A percentile compares a stretch with the other conserved stretches of the same genome.
Evolutionary conservation across 208 protist genomes (phyloP).

Genomic region (Leishmania tarentolae): DNA sequence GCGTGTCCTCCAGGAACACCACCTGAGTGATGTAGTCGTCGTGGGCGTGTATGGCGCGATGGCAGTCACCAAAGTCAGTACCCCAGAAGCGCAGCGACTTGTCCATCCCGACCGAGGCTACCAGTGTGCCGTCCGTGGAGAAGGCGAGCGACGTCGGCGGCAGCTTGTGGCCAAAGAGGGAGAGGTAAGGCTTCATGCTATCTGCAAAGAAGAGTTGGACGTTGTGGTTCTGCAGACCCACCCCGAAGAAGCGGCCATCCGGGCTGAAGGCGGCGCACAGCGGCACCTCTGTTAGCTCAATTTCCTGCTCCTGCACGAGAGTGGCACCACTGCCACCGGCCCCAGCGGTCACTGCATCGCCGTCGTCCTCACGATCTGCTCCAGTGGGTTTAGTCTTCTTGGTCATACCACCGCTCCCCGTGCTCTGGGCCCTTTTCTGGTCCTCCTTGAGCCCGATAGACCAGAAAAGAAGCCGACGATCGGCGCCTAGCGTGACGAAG

Average conservation of each 20-base stretch:
- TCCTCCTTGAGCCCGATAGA: slow-evolving; percentile 62
- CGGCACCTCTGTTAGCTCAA: slow-evolving; percentile 95
- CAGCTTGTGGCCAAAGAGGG: slow-evolving; percentile 98
- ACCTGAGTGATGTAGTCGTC: slow-evolving; percentile 96
- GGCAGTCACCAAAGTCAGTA: slow-evolving; percentile 97
- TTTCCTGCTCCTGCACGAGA: slow-evolving; percentile 72
- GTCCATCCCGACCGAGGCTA: slow-evolving; percentile 97
- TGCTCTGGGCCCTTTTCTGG: background rate
- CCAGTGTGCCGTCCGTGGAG: slow-evolving; percentile 91
- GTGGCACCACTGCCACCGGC: slow-evolving; percentile 24
- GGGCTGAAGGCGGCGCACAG: slow-evolving; percentile 82
- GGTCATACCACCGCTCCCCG: background rate
- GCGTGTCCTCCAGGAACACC: slow-evolving; percentile 96
- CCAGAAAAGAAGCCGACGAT: slow-evolving; percentile 87
- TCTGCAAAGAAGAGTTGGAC: slow-evolving; percentile 98
- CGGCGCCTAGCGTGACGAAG: slow-evolving; percentile 78
- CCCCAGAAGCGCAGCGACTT: slow-evolving; percentile 99
- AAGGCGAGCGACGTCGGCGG: slow-evolving; percentile 95
- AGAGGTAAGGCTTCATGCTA: slow-evolving; percentile 97
- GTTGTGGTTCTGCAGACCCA: slow-evolving; percentile 97
- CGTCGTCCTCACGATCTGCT: background rate
- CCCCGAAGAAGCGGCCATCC: slow-evolving; percentile 90
- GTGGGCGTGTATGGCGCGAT: slow-evolving; percentile 98
- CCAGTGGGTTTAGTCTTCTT: slow-evolving; percentile 10
- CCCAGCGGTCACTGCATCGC: background rate